Conservation (phyloP, 2,329 filamentous ascomycete species). For the Bipolaris victoriae region DNA sequence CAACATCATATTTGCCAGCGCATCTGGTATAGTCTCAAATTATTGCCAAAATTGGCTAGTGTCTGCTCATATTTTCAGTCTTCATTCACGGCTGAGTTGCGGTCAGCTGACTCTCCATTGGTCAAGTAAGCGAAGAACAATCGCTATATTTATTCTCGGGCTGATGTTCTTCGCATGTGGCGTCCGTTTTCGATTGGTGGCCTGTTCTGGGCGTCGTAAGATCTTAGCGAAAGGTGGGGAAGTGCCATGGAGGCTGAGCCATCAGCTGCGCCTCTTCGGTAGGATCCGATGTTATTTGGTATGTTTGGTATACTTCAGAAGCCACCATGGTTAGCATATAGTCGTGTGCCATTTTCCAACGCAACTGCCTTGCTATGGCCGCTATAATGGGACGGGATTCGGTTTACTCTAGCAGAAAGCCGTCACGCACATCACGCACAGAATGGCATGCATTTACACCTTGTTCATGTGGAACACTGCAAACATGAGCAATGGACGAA, state of each 20-base stretch:
- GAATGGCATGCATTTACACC: no score
- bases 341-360: background rate
- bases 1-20: background rate
- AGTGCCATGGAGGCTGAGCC: background rate
- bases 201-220: background rate
- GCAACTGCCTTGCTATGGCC: background rate
- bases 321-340: background rate
- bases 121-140: background rate
- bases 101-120: conserved; percentile 2
- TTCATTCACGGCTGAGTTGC: conserved; percentile 5
- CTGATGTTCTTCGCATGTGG: background rate
- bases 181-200: background rate
- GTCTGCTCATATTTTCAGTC: background rate
- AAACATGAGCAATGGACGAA: background rate
- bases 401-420: background rate
- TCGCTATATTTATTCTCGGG: conserved; percentile 5
- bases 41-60: background rate
- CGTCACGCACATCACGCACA: background rate
- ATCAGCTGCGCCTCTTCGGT: background rate
- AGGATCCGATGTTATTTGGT: background rate
- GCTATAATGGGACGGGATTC: background rate
- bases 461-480: no score
- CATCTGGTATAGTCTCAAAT: background rate
- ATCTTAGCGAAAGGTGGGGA: conserved; percentile 5
- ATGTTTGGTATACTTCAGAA: background rate